Evolutionary conservation across 768 basidiomycete genomes (phyloP).

Genomic region (Russula virescens): DNA sequence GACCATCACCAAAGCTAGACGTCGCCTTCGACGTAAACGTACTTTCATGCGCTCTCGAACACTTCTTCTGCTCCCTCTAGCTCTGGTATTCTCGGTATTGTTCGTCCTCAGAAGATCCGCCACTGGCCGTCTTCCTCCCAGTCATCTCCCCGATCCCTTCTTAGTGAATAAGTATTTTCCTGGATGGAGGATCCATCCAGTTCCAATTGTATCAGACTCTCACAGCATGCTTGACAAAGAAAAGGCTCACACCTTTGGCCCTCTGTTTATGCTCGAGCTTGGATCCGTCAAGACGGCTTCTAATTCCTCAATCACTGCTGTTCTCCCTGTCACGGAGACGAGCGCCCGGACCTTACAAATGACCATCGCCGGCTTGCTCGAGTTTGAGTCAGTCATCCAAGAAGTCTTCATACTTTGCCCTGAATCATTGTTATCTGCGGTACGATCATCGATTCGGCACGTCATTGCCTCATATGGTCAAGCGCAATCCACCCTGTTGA

Average conservation of each 20-base stretch:
- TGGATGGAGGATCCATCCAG: constrained; percentile 7
- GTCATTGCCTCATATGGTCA: constrained; percentile 1
- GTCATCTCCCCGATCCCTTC: constrained; percentile 1
- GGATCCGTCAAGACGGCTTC: constrained; percentile 4
- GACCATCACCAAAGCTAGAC: not conserved
- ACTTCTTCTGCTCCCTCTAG: not conserved
- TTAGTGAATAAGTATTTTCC: not conserved
- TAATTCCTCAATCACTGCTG: constrained; percentile 12
- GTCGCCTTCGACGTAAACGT: not conserved
- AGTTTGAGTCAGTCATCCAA: constrained; percentile 1
- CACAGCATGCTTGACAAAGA: not conserved
- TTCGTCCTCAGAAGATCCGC: not conserved
- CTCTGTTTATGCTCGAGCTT: constrained; percentile 22
- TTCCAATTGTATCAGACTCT: not conserved
- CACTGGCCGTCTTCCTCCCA: too few relatives aligned
- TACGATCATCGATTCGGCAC: constrained; percentile 13
- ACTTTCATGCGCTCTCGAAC: not conserved
- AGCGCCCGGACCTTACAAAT: not conserved
- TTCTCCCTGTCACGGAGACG: constrained; percentile 10
- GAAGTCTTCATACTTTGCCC: constrained; percentile 22
- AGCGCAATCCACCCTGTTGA: constrained; percentile 3
- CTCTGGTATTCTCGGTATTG: not conserved
- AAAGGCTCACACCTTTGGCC: not conserved
- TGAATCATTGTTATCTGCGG: constrained; percentile 14
- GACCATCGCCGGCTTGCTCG: constrained; percentile 4